phyloP scores from a whole-genome alignment of 345 rosid species.

The Salix udensis region DNA sequence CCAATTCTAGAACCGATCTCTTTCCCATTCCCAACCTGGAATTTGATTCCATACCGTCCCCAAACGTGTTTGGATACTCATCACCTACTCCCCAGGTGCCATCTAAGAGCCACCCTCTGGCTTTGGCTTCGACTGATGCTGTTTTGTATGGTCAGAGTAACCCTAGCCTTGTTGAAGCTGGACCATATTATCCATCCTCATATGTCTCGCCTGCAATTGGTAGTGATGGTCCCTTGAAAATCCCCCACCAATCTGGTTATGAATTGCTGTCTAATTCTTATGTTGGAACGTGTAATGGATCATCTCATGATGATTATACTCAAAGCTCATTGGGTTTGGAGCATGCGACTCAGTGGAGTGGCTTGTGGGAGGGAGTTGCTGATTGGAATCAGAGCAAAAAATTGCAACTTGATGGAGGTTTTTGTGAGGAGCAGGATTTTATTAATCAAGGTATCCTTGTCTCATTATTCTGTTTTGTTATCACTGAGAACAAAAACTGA shows the following conservation, averaged over 20 bases:
- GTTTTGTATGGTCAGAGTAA: slow-evolving; percentile 23
- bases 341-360: slow-evolving; percentile 21
- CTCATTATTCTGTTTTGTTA: not conserved
- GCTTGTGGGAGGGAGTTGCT: slow-evolving; percentile 29
- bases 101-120: slow-evolving; percentile 16
- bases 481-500: not conserved
- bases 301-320: slow-evolving; percentile 20
- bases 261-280: slow-evolving; percentile 21
- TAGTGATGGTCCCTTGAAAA: slow-evolving; percentile 4
- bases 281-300: slow-evolving; percentile 17
- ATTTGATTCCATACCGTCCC: slow-evolving; percentile 10
- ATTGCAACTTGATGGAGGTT: slow-evolving; percentile 23
- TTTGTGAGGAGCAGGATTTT: slow-evolving; percentile 25
- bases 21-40: slow-evolving; percentile 6
- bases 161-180: slow-evolving; percentile 24
- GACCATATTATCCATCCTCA: slow-evolving; percentile 38
- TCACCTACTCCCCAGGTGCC: slow-evolving; percentile 19
- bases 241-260: slow-evolving; percentile 20
- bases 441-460: slow-evolving; percentile 36
- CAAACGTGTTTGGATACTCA: slow-evolving; percentile 26
- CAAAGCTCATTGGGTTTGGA: slow-evolving; percentile 25
- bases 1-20: slow-evolving; percentile 14
- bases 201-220: slow-evolving; percentile 23
- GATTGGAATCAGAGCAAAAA: slow-evolving; percentile 28
- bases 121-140: slow-evolving; percentile 19